Conservation (phyloP, 179 eudicot genomes). For the Carnegiea gigantea region DNA sequence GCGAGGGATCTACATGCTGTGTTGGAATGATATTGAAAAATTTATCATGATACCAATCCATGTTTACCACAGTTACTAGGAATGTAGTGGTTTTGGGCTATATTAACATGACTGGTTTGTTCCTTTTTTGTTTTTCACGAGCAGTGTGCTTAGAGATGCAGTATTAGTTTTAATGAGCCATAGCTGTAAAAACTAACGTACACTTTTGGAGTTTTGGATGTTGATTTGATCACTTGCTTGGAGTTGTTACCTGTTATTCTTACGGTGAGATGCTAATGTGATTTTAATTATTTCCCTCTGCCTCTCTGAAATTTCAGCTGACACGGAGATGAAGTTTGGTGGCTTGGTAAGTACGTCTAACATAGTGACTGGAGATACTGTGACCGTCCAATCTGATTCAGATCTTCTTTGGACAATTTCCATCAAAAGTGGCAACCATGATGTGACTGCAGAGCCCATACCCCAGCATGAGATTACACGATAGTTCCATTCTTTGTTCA, state of each 20-base stretch:
- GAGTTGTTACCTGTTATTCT: background rate
- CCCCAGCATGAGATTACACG: background rate
- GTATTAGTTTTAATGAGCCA: background rate
- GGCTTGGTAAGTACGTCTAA: constrained; percentile 85
- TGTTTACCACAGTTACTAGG: background rate
- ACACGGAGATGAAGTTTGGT: constrained; percentile 81
- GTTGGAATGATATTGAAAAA: background rate
- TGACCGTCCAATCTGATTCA: constrained; percentile 73
- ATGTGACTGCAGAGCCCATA: background rate
- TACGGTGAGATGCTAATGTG: background rate
- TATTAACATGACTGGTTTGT: background rate
- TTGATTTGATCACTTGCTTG: too few relatives aligned
- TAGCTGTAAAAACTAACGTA: background rate
- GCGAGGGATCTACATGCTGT: background rate
- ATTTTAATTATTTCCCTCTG: background rate
- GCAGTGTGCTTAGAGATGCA: background rate
- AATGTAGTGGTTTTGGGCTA: too few relatives aligned
- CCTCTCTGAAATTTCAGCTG: constrained; percentile 40
- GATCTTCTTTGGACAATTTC: constrained; percentile 96
- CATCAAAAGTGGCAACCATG: constrained; percentile 37
- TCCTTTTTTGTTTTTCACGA: background rate
- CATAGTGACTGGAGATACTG: constrained; percentile 50
- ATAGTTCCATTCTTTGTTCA: background rate
- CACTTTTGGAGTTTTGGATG: too few relatives aligned
- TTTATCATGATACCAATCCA: background rate